phyloP scores from a whole-genome alignment of 768 basidiomycete genomes.

The Boletus subcaerulescens region DNA sequence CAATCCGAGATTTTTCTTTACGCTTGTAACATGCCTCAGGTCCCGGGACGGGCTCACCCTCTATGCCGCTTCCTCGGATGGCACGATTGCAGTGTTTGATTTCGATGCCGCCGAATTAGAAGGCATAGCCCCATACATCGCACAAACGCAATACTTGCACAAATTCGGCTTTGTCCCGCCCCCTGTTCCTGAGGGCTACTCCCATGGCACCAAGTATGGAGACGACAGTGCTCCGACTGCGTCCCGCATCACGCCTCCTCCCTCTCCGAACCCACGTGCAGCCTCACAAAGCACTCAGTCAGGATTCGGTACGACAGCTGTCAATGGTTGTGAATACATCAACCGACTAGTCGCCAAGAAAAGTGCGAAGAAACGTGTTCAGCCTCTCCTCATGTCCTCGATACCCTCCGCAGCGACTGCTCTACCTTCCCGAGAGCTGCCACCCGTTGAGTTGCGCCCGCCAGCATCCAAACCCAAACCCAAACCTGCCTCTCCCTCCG shows the following conservation, averaged over 20 bases:
- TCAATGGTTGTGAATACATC: constrained; percentile 54
- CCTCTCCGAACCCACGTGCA: constrained; percentile 39
- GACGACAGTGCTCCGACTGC: constrained; percentile 20
- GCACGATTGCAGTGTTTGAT: constrained; percentile 84
- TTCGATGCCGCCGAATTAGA: constrained; percentile 81
- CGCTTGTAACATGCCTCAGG: constrained; percentile 44
- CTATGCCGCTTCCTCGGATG: constrained; percentile 95
- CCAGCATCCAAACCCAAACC: constrained; percentile 26
- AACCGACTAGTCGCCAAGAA: constrained; percentile 77
- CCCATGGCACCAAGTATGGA: constrained; percentile 41
- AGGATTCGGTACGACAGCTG: constrained; percentile 40
- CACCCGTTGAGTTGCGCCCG: constrained; percentile 12
- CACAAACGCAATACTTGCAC: constrained; percentile 75
- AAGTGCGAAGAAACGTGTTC: constrained; percentile 65
- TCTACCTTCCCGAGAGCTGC: constrained; percentile 12
- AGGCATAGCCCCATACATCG: constrained; percentile 70
- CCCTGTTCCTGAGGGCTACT: constrained; percentile 68
- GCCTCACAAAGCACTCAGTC: constrained; percentile 33
- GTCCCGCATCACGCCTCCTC: constrained; percentile 46
- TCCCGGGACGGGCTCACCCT: constrained; percentile 89
- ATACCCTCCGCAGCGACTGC: constrained; percentile 36
- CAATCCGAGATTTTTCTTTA: background rate
- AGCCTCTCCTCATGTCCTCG: constrained; percentile 39
- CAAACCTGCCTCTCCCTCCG: constrained; percentile 21
- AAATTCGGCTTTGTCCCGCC: constrained; percentile 76